Conservation (phyloP, 768 basidiomycete species). For the Mycena kentingensis region DNA sequence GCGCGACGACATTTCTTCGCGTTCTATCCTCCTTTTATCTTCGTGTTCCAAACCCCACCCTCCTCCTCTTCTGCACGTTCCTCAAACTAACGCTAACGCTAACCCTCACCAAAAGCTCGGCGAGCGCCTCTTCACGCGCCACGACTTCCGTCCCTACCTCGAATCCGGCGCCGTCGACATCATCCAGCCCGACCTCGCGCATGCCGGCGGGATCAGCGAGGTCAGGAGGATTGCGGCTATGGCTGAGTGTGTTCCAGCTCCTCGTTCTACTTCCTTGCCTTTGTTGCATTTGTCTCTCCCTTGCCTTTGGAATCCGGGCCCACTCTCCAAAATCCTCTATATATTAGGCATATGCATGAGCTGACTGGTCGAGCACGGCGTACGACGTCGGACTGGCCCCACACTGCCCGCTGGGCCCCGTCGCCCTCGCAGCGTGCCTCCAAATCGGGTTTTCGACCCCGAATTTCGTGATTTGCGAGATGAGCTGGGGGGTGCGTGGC, state of each 20-base stretch:
- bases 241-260: constrained; percentile 34
- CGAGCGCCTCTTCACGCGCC: constrained; percentile 62
- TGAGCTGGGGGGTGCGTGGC: constrained; percentile 55
- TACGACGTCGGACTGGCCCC: constrained; percentile 76
- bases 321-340: too few species aligned
- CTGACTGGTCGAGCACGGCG: constrained; percentile 44
- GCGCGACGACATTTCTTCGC: too few species aligned
- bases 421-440: constrained; percentile 71
- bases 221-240: constrained; percentile 42
- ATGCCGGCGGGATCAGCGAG: constrained; percentile 22
- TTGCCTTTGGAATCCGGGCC: too few species aligned
- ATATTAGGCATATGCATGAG: constrained; percentile 21
- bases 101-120: constrained; percentile 37
- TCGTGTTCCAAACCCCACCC: background rate
- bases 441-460: constrained; percentile 60
- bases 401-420: constrained; percentile 72
- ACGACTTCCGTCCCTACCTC: constrained; percentile 66
- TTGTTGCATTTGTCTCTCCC: too few species aligned
- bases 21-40: background rate
- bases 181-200: constrained; percentile 64
- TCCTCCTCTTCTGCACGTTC: too few species aligned
- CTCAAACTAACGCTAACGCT: background rate
- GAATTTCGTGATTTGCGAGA: constrained; percentile 46
- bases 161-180: constrained; percentile 67
- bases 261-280: too few species aligned